Evolutionary conservation across 495 filamentous ascomycete species (phyloP).

Genomic region (Glutinoglossum americanum): DNA sequence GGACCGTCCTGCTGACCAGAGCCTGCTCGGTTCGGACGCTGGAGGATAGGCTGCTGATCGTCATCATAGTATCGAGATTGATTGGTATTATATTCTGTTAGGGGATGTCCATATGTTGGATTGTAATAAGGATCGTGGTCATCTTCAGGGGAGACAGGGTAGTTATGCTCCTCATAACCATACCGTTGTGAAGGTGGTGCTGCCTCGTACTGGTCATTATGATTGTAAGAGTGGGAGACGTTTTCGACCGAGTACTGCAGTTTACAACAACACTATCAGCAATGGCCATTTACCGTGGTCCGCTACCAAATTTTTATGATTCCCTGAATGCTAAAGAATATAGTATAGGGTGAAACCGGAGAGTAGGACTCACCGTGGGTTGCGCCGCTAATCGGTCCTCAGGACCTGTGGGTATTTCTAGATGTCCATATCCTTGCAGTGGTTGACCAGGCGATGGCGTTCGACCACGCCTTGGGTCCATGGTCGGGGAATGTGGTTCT

Average conservation of each 20-base stretch:
- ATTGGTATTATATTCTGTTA: conserved; percentile 20
- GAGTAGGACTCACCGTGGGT: conserved; percentile 36
- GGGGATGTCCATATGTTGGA: conserved; percentile 47
- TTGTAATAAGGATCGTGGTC: conserved; percentile 78
- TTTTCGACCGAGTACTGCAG: conserved; percentile 59
- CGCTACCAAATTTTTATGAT: too few species aligned
- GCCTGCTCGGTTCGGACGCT: conserved; percentile 36
- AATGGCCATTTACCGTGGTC: neutral
- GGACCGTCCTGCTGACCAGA: conserved; percentile 23
- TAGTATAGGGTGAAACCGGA: neutral
- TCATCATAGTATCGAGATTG: conserved; percentile 30
- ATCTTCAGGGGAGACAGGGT: conserved; percentile 55
- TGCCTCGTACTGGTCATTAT: conserved; percentile 42
- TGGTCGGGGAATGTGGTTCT: conserved; percentile 31
- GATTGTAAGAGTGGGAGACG: conserved; percentile 45
- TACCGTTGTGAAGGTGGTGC: conserved; percentile 18
- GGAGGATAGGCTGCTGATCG: conserved; percentile 40
- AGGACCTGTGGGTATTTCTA: conserved; percentile 48
- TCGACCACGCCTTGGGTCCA: conserved; percentile 31
- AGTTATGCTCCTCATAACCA: conserved; percentile 34
- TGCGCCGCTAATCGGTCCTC: conserved; percentile 48
- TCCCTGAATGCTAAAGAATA: neutral
- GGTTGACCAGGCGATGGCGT: conserved; percentile 35
- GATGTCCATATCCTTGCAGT: conserved; percentile 41
- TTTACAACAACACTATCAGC: conserved; percentile 1